A percentile compares a stretch with the other conserved stretches of the same genome.
phyloP scores from a whole-genome alignment of 2,329 filamentous ascomycete genomes.

The Macrophomina phaseolina region DNA sequence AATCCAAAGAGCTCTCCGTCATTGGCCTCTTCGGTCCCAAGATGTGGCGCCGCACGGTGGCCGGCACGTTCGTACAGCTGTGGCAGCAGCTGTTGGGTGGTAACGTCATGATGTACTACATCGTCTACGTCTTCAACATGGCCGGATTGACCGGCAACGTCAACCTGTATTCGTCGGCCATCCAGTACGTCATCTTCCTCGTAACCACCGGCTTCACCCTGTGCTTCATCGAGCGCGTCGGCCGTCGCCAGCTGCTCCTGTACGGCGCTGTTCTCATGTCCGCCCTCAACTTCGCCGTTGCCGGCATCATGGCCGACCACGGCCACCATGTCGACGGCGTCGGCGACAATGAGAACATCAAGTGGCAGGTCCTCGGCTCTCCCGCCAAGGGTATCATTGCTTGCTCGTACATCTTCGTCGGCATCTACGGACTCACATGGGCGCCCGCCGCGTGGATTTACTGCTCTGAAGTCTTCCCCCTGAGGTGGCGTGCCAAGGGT shows the following conservation, averaged over 20 bases:
- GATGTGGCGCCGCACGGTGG: slow-evolving; percentile 65
- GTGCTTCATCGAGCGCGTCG: slow-evolving; percentile 64
- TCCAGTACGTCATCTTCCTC: slow-evolving; percentile 70
- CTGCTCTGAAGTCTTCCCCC: slow-evolving; percentile 47
- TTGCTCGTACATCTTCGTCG: slow-evolving; percentile 52
- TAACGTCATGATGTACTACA: slow-evolving; percentile 53
- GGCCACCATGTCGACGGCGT: slow-evolving; percentile 50
- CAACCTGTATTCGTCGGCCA: slow-evolving; percentile 40
- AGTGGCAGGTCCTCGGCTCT: slow-evolving; percentile 31
- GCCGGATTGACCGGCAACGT: slow-evolving; percentile 43
- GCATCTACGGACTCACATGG: slow-evolving; percentile 52
- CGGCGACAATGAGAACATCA: slow-evolving; percentile 51
- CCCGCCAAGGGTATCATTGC: slow-evolving; percentile 61
- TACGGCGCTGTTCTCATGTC: slow-evolving; percentile 64
- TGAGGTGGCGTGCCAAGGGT: slow-evolving; percentile 49
- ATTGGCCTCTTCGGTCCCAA: slow-evolving; percentile 27
- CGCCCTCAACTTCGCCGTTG: slow-evolving; percentile 64
- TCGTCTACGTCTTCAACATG: slow-evolving; percentile 62
- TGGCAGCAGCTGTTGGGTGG: slow-evolving; percentile 59
- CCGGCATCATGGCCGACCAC: slow-evolving; percentile 64
- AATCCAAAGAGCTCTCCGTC: slow-evolving; percentile 21
- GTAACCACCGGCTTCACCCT: slow-evolving; percentile 65
- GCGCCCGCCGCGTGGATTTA: slow-evolving; percentile 44
- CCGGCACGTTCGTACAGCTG: slow-evolving; percentile 62
- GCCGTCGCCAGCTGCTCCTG: slow-evolving; percentile 63